A percentile compares a stretch with the other conserved stretches of the same genome.
Evolutionary conservation across 208 protist genomes (phyloP).

Genomic region (Sergeia podlipaevii): DNA sequence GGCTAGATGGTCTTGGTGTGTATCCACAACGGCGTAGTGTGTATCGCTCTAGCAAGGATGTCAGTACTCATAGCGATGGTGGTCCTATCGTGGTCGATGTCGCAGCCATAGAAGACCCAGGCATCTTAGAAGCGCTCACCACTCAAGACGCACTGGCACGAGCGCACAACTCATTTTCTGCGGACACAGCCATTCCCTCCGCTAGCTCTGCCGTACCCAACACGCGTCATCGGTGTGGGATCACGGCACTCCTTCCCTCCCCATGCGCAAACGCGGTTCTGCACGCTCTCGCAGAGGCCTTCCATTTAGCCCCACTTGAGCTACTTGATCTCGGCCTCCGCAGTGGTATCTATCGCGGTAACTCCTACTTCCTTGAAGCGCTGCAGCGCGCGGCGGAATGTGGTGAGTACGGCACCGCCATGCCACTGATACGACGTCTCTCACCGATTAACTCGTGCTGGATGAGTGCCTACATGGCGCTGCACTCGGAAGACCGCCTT

Average conservation of each 20-base stretch:
- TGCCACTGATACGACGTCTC: conserved; percentile 68
- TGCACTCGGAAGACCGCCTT: conserved; percentile 69
- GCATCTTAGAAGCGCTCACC: no score
- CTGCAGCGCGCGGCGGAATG: conserved; percentile 27
- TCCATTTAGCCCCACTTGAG: conserved; percentile 57
- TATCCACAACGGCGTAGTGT: conserved; percentile 40
- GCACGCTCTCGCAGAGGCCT: conserved; percentile 54
- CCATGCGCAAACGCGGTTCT: conserved; percentile 77
- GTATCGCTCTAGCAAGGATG: conserved; percentile 24
- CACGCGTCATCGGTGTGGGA: neutral
- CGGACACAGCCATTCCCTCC: neutral
- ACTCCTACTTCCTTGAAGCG: conserved; percentile 37
- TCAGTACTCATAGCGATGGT: neutral
- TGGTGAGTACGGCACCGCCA: conserved; percentile 46
- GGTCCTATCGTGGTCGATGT: neutral
- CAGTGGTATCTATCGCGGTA: conserved; percentile 66
- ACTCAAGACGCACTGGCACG: no score
- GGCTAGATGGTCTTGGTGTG: conserved; percentile 45
- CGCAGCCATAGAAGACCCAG: no score
- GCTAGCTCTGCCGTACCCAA: neutral
- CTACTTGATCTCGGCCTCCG: conserved; percentile 53
- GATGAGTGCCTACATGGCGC: conserved; percentile 56
- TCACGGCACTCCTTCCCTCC: conserved; percentile 34
- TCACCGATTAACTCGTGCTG: conserved; percentile 56
- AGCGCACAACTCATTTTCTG: neutral